phyloP scores from a whole-genome alignment of 2,329 filamentous ascomycete genomes.

The Escovopsis sp. region DNA sequence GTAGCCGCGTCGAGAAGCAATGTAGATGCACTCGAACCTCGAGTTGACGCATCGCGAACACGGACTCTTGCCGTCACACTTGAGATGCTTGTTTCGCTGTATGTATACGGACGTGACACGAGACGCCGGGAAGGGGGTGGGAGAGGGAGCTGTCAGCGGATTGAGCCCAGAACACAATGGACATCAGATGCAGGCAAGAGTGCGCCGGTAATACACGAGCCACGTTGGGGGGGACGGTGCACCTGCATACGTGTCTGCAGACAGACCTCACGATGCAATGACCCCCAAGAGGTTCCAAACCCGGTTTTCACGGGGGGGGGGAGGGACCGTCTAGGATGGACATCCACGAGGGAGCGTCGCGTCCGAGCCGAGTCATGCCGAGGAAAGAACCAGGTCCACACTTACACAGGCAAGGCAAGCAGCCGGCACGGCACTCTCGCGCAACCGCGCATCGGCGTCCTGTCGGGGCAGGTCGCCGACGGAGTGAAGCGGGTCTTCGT shows the following conservation, averaged over 20 bases:
- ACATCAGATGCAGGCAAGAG: no score
- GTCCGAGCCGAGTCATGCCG: not conserved
- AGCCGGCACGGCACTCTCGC: constrained; percentile 28
- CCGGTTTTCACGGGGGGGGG: no score
- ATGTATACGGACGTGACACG: not conserved
- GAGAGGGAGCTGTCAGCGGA: not conserved
- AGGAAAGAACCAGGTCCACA: not conserved
- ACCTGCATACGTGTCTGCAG: no score
- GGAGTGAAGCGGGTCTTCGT: constrained; percentile 2
- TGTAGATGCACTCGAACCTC: constrained; percentile 51
- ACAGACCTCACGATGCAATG: not conserved
- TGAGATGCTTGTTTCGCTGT: constrained; percentile 53
- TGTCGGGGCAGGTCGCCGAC: constrained; percentile 5
- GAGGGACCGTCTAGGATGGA: no score
- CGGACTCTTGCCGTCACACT: constrained; percentile 57
- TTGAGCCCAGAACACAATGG: no score
- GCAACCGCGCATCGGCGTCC: constrained; percentile 6
- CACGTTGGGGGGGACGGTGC: no score
- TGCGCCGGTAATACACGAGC: no score
- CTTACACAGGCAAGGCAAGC: constrained; percentile 43
- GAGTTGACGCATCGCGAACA: constrained; percentile 51
- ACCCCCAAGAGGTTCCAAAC: not conserved
- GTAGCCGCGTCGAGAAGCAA: constrained; percentile 61
- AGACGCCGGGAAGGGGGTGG: not conserved
- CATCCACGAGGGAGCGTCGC: no score